Conservation (phyloP, 345 rosid species). For the Rhizophora mangle region DNA sequence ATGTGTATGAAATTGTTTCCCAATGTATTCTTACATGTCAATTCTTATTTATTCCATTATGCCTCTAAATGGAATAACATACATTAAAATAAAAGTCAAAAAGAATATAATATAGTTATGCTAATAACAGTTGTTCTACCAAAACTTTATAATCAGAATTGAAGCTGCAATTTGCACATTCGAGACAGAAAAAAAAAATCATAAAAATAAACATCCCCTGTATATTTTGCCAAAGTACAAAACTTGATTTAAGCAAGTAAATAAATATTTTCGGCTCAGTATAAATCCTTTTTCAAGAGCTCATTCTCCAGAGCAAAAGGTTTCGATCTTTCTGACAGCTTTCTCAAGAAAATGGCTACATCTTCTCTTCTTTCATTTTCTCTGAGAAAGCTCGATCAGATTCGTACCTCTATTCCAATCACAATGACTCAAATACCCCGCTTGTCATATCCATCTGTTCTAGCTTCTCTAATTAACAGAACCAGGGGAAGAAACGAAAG, state of each 20-base stretch:
- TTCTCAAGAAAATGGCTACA: constrained; percentile 22
- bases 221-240: too few species aligned
- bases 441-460: constrained; percentile 58
- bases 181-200: too few species aligned
- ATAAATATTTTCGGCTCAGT: background rate
- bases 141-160: too few species aligned
- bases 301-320: constrained; percentile 11
- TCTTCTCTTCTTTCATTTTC: constrained; percentile 50
- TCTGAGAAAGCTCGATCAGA: constrained; percentile 83
- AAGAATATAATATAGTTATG: background rate
- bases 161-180: too few species aligned
- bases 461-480: constrained; percentile 68
- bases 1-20: too few species aligned
- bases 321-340: background rate
- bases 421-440: constrained; percentile 52
- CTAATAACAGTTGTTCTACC: background rate
- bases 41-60: too few species aligned
- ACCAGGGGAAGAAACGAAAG: constrained; percentile 63
- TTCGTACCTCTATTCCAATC: constrained; percentile 59
- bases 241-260: too few species aligned
- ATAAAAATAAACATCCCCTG: too few species aligned
- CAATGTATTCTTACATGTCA: too few species aligned
- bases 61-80: too few species aligned
- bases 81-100: too few species aligned
- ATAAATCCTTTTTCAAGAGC: constrained; percentile 7